These are phyloP conservation scores for Rugonectria rugulosa DNA, from an alignment of 2,329 filamentous ascomycete species.

Conservation along the genomic window DNA sequence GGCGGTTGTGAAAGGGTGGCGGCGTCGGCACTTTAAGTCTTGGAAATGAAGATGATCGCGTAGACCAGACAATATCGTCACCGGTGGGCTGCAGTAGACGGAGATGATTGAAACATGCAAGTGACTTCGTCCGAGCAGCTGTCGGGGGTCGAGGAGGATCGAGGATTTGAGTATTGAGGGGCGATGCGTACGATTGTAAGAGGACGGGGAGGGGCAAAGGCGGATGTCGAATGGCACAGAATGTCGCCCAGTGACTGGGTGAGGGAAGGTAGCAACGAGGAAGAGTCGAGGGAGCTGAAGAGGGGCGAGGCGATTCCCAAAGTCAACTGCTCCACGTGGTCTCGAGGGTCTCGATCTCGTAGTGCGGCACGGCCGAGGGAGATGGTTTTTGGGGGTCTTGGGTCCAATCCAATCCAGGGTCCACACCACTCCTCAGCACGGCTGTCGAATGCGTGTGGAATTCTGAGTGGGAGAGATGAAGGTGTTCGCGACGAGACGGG, in stretches of 20 bases:
- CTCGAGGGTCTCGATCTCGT: constrained; percentile 28
- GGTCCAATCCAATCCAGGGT: constrained; percentile 28
- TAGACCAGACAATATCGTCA: constrained; percentile 15
- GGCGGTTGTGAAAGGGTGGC: not conserved
- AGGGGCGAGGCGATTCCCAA: constrained; percentile 29
- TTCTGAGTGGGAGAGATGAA: constrained; percentile 2
- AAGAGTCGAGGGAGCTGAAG: constrained; percentile 17
- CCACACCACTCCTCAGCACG: constrained; percentile 25
- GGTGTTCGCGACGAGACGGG: constrained; percentile 16
- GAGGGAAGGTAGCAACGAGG: constrained; percentile 9
- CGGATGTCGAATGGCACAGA: constrained; percentile 13
- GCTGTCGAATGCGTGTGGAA: constrained; percentile 26
- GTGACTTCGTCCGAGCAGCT: constrained; percentile 2
- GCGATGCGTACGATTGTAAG: not conserved
- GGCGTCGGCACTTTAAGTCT: not conserved
- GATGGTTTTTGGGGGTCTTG: constrained; percentile 15
- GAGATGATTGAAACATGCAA: constrained; percentile 21
- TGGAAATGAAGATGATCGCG: not conserved
- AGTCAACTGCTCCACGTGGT: constrained; percentile 35
- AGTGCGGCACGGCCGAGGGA: constrained; percentile 25
- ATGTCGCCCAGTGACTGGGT: constrained; percentile 21
- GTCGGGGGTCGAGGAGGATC: constrained; percentile 1
- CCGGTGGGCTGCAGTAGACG: constrained; percentile 18
- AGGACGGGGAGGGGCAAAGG: not conserved
- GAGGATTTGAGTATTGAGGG: not conserved